Conservation (phyloP, 768 basidiomycete genomes). For the Gelatoporia subvermispora region DNA sequence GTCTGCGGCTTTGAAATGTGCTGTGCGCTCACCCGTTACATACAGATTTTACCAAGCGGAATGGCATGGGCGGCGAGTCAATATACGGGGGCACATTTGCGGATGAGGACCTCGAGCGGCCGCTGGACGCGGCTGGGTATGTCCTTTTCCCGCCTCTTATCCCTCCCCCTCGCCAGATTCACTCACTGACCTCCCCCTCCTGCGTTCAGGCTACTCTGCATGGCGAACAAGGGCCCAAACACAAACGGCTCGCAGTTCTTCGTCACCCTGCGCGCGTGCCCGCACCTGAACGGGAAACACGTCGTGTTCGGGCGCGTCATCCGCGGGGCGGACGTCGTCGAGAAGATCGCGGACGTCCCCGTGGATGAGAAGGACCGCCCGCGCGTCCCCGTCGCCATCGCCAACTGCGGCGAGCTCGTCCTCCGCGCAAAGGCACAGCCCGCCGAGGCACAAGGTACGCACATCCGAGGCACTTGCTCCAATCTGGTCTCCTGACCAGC, state of each 20-base stretch:
- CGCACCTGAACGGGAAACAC: conserved; percentile 68
- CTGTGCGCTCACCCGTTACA: conserved; percentile 1
- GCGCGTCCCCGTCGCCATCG: conserved; percentile 56
- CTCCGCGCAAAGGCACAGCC: conserved; percentile 41
- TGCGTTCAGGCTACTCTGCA: conserved; percentile 76
- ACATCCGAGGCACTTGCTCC: background rate
- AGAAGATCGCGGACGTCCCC: conserved; percentile 55
- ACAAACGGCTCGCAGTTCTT: conserved; percentile 90
- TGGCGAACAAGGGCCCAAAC: conserved; percentile 84
- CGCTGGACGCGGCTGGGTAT: conserved; percentile 61
- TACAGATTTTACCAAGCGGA: conserved; percentile 72
- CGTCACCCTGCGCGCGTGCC: conserved; percentile 70
- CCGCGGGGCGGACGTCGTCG: conserved; percentile 56
- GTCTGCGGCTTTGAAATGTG: no score
- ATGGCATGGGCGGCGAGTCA: conserved; percentile 77
- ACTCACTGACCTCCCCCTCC: background rate
- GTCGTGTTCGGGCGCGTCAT: conserved; percentile 49
- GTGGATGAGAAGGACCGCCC: conserved; percentile 78
- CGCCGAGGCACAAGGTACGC: conserved; percentile 15
- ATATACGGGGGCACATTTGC: conserved; percentile 73
- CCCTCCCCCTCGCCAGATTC: background rate
- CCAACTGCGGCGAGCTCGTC: conserved; percentile 83
- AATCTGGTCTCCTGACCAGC: conserved; percentile 8
- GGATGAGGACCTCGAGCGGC: conserved; percentile 68
- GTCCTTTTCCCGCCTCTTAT: no score